Percentiles rank a stretch among this genome's conserved stretches.
Conservation (phyloP, 441 rosid genomes). For the Erysimum cheiri region DNA sequence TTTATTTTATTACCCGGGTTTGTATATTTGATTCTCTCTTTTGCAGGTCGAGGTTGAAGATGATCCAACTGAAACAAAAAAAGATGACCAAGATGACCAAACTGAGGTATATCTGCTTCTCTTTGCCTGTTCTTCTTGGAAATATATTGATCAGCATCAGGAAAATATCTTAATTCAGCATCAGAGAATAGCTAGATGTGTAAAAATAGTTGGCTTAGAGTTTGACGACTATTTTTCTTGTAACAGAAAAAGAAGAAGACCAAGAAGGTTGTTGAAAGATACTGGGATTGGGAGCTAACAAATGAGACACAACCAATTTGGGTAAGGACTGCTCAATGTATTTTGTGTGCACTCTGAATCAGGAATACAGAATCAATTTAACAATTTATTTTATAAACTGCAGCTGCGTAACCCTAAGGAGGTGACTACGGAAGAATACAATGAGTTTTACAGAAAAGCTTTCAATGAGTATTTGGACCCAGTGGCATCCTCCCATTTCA, state of each 20-base stretch:
- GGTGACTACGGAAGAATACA: slow-evolving; percentile 85
- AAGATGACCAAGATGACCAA: slow-evolving; percentile 59
- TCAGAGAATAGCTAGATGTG: slow-evolving; percentile 21
- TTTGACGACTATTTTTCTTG: slow-evolving; percentile 15
- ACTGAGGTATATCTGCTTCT: slow-evolving; percentile 57
- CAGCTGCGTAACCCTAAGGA: slow-evolving; percentile 95
- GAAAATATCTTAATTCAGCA: slow-evolving; percentile 5
- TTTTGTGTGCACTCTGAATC: not conserved
- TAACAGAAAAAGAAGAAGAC: slow-evolving; percentile 88
- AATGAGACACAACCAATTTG: slow-evolving; percentile 97
- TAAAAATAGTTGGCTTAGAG: slow-evolving; percentile 5
- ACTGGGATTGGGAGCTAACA: slow-evolving; percentile 96
- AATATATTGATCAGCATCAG: slow-evolving; percentile 9
- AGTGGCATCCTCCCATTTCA: slow-evolving; percentile 92
- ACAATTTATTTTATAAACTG: slow-evolving; percentile 30
- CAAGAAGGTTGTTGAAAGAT: slow-evolving; percentile 84
- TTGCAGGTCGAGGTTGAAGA: slow-evolving; percentile 93
- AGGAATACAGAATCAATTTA: slow-evolving; percentile 2
- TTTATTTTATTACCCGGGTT: not conserved
- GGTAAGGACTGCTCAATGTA: slow-evolving; percentile 50
- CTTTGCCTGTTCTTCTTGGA: not conserved
- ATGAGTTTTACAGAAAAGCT: slow-evolving; percentile 86
- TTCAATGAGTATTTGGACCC: slow-evolving; percentile 94
- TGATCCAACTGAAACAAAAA: slow-evolving; percentile 80
- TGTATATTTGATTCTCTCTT: slow-evolving; percentile 2